Base-by-base conservation (phyloP, 352 stramenopile genomes). In the Elongisporangium anandrum region DNA sequence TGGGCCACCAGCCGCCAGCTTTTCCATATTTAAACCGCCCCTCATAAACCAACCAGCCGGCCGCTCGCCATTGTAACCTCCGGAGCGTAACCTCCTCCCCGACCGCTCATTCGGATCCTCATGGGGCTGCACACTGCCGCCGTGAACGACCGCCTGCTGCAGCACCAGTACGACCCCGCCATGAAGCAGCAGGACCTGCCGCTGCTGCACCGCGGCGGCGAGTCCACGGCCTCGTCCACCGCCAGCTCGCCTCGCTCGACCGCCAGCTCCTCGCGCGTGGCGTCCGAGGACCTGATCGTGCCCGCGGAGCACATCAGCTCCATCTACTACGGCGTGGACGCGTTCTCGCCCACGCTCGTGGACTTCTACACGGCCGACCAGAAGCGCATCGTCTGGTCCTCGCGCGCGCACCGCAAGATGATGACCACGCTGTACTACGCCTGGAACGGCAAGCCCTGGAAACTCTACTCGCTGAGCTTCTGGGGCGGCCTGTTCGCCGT, bases 331-430 rank as follows among this genome's bases (percentile, higher is more conserved):
- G 85, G 85, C 61, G 82, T 94, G 16, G 85, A 94, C 66, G 73
- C 81, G 56, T 94, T 94, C 68, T 94, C 82, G 20, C 85, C 82
- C 9, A 94, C 85, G 60, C 79, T 94, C 59, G 81, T 94, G 41
- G 85, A 94, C 58, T 91, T 94, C 54, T 91, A 91, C 82, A 92
- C 85, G 50, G 49, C 78, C 45, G 85, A 92, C 69, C 79, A 91
- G 64, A 94, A 91, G 59, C 85, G 85, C 59, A 89, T 94, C 58
- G 80, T 94, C 61, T 94, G 85, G 85, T 92, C 81, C 50, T 94
- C 85, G 50, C 85, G 85, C 23, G 80, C 82, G 49, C 85, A 94
- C 68, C 85, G 85, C 72, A 94, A 94, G 68, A 92, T 92, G 75
- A 91, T 94, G 79, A 89, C 78, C n/a, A 94, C 85, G 65, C 79